phyloP scores from a whole-genome alignment of 495 filamentous ascomycete genomes.

The Penicillium flavigenum region DNA sequence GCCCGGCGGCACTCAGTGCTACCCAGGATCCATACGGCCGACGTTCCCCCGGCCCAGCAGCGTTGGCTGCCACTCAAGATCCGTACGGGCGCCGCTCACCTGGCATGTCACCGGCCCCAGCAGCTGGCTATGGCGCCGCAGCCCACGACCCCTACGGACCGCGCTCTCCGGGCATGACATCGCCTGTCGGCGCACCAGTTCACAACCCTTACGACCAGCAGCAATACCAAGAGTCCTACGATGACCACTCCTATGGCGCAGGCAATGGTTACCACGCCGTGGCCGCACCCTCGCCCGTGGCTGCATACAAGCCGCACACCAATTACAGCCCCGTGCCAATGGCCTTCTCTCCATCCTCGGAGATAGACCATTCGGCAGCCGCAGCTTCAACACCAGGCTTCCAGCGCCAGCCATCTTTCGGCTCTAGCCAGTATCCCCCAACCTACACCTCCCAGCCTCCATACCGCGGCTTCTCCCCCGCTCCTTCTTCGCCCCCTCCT shows the following conservation, averaged over 20 bases:
- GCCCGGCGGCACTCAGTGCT: conserved; percentile 17
- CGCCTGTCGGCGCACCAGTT: conserved; percentile 23
- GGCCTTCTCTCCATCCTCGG: conserved; percentile 19
- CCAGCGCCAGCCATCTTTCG: conserved; percentile 34
- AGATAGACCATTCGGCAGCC: conserved; percentile 2
- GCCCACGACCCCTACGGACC: conserved; percentile 18
- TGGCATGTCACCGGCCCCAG: conserved; percentile 8
- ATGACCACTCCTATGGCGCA: conserved; percentile 8
- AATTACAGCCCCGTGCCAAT: conserved; percentile 23
- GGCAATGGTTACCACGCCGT: conserved; percentile 22
- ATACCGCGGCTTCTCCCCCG: conserved; percentile 30
- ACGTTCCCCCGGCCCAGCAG: conserved; percentile 24
- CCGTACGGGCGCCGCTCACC: conserved; percentile 24
- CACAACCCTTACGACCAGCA: conserved; percentile 27
- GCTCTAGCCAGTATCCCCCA: conserved; percentile 30
- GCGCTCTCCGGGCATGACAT: conserved; percentile 26
- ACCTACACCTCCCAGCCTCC: conserved; percentile 30
- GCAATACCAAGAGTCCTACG: conserved; percentile 29
- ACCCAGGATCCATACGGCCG: conserved; percentile 26
- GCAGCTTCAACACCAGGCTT: conserved; percentile 15
- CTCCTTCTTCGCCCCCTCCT: conserved; percentile 36
- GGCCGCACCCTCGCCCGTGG: conserved; percentile 23
- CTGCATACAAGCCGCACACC: conserved; percentile 28
- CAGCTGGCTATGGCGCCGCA: background rate
- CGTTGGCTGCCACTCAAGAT: conserved; percentile 12